Conservation (phyloP, 2,329 filamentous ascomycete genomes). For the Colletotrichum orchidophilum region DNA sequence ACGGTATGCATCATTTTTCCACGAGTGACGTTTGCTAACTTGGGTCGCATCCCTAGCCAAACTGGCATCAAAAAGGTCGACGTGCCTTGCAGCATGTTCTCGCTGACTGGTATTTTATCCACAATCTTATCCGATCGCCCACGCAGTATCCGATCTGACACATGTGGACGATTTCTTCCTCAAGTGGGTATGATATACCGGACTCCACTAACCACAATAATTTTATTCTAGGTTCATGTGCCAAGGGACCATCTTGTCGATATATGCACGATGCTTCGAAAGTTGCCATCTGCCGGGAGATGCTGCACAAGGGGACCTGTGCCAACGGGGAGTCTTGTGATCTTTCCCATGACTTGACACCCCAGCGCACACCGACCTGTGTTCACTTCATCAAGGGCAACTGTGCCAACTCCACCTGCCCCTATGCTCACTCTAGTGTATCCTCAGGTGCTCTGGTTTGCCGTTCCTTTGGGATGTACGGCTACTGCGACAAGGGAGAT, state of each 20-base stretch:
- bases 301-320: slow-evolving; percentile 83
- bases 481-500: slow-evolving; percentile 87
- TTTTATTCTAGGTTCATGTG: slow-evolving; percentile 77
- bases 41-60: slow-evolving; percentile 48
- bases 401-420: slow-evolving; percentile 87
- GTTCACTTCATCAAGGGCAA: slow-evolving; percentile 90
- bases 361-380: slow-evolving; percentile 88
- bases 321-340: slow-evolving; percentile 82
- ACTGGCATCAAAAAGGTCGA: slow-evolving; percentile 73
- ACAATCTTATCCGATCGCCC: slow-evolving; percentile 44
- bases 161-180: background rate
- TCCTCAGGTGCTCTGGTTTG: slow-evolving; percentile 83
- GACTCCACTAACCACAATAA: slow-evolving; percentile 54
- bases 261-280: slow-evolving; percentile 86
- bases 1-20: slow-evolving; percentile 65
- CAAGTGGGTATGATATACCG: slow-evolving; percentile 45
- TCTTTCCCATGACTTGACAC: slow-evolving; percentile 85
- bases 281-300: slow-evolving; percentile 90
- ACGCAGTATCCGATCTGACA: background rate
- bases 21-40: slow-evolving; percentile 48
- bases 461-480: slow-evolving; percentile 82
- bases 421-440: slow-evolving; percentile 85
- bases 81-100: slow-evolving; percentile 78
- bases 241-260: slow-evolving; percentile 81
- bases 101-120: slow-evolving; percentile 72